Evolutionary conservation across 2,329 filamentous ascomycete species (phyloP).

Genomic region (Fusarium algeriense): DNA sequence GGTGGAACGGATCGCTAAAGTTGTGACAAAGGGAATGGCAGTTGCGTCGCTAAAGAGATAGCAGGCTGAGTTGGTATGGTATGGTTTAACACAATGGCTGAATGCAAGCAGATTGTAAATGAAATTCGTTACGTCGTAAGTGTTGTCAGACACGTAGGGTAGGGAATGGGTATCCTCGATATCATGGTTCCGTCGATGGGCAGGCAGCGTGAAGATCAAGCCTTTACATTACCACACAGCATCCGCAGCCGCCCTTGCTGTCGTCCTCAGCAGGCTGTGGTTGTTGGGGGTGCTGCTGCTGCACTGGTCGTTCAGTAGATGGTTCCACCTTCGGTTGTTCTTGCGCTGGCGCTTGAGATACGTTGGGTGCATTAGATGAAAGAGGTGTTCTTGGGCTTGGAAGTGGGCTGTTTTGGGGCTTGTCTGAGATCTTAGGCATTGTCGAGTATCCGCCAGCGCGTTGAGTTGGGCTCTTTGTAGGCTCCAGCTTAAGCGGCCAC

Average conservation of each 20-base stretch:
- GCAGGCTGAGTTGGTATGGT: conserved; percentile 43
- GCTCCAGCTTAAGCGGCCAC: conserved; percentile 69
- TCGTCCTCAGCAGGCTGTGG: conserved; percentile 48
- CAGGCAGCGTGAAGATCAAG: background rate
- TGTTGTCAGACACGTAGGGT: conserved; percentile 37
- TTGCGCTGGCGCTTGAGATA: conserved; percentile 41
- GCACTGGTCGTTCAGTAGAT: conserved; percentile 22
- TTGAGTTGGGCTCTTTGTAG: conserved; percentile 60
- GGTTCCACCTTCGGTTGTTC: conserved; percentile 35
- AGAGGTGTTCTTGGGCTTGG: conserved; percentile 61
- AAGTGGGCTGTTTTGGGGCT: conserved; percentile 51
- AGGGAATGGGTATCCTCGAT: conserved; percentile 23
- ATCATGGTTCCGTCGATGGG: conserved; percentile 4
- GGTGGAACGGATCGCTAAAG: conserved; percentile 37
- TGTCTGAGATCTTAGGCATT: conserved; percentile 68
- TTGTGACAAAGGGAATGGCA: conserved; percentile 46
- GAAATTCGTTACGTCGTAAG: conserved; percentile 51
- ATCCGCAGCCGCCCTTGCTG: conserved; percentile 61
- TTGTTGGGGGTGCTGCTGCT: conserved; percentile 26
- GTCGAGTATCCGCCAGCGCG: conserved; percentile 68
- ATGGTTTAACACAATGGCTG: conserved; percentile 48
- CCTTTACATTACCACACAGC: conserved; percentile 64
- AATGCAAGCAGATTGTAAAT: conserved; percentile 45
- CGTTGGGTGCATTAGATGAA: conserved; percentile 54
- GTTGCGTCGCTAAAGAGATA: conserved; percentile 46